A percentile compares a stretch with the other conserved stretches of the same genome.
These are phyloP conservation scores for Cryptococcus neoformans DNA, from an alignment of 1,284 basidiomycete genomes.

Conservation along the genomic window DNA sequence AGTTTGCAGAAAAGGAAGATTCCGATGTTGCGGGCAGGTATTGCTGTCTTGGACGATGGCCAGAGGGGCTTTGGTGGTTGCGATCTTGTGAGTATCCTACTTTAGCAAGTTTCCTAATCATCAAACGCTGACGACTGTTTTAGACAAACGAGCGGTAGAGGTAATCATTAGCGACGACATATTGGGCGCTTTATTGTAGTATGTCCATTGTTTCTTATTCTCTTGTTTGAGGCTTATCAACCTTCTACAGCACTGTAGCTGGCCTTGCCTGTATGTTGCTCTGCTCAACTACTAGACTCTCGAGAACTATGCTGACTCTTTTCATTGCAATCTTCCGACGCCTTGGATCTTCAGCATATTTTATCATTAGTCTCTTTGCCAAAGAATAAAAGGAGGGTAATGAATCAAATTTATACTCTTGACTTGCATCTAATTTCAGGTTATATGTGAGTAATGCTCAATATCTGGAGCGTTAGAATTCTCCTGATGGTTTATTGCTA, in stretches of 20 bases:
- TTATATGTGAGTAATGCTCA: too few relatives aligned
- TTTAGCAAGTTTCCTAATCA: background rate
- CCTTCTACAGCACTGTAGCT: constrained; percentile 47
- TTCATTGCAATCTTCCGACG: constrained; percentile 54
- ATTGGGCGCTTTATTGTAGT: constrained; percentile 43
- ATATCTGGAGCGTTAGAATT: too few relatives aligned
- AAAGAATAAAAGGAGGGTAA: constrained; percentile 29
- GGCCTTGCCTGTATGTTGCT: constrained; percentile 7
- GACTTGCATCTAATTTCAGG: too few relatives aligned
- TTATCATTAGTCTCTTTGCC: constrained; percentile 63
- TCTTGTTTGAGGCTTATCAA: background rate
- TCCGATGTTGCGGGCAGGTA: constrained; percentile 48
- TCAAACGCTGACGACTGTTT: background rate
- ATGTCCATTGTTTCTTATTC: constrained; percentile 28
- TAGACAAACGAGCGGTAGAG: constrained; percentile 35
- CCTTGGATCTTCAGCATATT: constrained; percentile 55
- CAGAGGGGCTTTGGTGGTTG: constrained; percentile 72
- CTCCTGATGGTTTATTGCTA: too few relatives aligned
- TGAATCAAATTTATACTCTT: too few relatives aligned
- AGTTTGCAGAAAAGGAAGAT: constrained; percentile 58
- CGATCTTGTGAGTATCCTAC: constrained; percentile 58
- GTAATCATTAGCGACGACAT: constrained; percentile 53
- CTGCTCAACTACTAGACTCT: too few relatives aligned
- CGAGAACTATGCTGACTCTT: too few relatives aligned
- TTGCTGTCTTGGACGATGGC: constrained; percentile 78